phyloP scores from a whole-genome alignment of 306 rosid genomes.

The Acacia melanoxylon region DNA sequence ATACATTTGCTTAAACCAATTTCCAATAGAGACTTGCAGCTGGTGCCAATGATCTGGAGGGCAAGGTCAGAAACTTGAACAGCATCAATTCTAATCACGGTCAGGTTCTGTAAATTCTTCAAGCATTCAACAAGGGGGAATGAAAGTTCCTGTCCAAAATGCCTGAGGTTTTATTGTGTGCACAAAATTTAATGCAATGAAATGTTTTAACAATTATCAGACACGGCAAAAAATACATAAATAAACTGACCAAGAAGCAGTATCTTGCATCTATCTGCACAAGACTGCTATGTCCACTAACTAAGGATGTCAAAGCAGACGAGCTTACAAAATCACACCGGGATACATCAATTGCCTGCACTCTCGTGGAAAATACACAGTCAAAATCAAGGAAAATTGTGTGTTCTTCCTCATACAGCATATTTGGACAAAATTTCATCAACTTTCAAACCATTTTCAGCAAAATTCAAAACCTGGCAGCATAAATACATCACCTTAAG shows the following conservation, averaged over 20 bases:
- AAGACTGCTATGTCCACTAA: slow-evolving; percentile 53
- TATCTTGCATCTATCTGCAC: slow-evolving; percentile 47
- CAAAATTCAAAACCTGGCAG: slow-evolving; percentile 9
- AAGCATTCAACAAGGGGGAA: slow-evolving; percentile 41
- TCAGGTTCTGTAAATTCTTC: slow-evolving; percentile 53
- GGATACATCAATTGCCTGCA: slow-evolving; percentile 67
- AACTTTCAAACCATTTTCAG: slow-evolving; percentile 1
- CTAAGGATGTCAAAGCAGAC: slow-evolving; percentile 47
- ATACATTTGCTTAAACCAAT: slow-evolving; percentile 72
- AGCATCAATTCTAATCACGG: slow-evolving; percentile 49
- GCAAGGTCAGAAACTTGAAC: slow-evolving; percentile 52
- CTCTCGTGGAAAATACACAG: slow-evolving; percentile 12
- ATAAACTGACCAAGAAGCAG: slow-evolving; percentile 50
- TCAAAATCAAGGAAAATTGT: slow-evolving; percentile 9
- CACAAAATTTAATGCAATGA: slow-evolving; percentile 1
- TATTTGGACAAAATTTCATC: neutral
- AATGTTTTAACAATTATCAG: slow-evolving; percentile 6
- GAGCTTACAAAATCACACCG: slow-evolving; percentile 58
- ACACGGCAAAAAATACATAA: slow-evolving; percentile 12
- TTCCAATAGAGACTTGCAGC: slow-evolving; percentile 58
- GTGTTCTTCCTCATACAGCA: slow-evolving; percentile 8
- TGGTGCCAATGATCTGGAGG: slow-evolving; percentile 45
- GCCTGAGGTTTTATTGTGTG: slow-evolving; percentile 18
- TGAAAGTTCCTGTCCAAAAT: slow-evolving; percentile 50
- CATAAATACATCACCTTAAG: slow-evolving; percentile 48